Conservation (phyloP, 2,329 filamentous ascomycete species). For the Cladosporium oxysporum region DNA sequence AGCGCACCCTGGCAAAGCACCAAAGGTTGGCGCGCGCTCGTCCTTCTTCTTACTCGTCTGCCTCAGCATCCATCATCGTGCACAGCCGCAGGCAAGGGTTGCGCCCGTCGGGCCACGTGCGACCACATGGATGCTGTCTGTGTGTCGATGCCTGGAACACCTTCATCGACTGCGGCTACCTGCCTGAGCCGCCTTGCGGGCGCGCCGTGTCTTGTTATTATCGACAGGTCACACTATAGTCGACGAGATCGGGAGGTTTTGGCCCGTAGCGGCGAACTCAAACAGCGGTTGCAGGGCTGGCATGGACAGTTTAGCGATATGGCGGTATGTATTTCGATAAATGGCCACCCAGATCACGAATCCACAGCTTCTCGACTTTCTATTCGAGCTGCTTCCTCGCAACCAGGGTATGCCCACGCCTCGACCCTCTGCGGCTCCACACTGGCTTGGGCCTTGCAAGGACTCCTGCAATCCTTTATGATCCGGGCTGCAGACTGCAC, state of each 20-base stretch:
- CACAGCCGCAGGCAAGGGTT: slow-evolving; percentile 14
- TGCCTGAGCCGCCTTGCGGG: slow-evolving; percentile 4
- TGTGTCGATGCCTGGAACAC: slow-evolving; percentile 8
- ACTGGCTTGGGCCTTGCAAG: slow-evolving; percentile 2
- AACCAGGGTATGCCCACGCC: not conserved
- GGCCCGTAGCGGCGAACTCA: slow-evolving; percentile 18
- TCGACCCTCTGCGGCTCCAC: slow-evolving; percentile 10
- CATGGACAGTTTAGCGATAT: not conserved
- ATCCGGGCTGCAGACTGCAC: slow-evolving; percentile 1
- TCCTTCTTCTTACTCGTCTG: not conserved
- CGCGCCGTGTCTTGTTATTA: slow-evolving; percentile 11
- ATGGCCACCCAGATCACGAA: slow-evolving; percentile 3
- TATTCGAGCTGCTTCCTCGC: not conserved
- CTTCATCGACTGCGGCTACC: slow-evolving; percentile 3
- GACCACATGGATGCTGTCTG: slow-evolving; percentile 14
- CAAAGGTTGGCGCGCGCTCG: not conserved
- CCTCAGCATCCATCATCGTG: slow-evolving; percentile 1
- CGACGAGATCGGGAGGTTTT: not conserved
- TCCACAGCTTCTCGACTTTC: slow-evolving; percentile 9
- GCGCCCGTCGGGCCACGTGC: slow-evolving; percentile 11
- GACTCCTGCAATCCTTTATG: slow-evolving; percentile 10
- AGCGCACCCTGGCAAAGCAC: slow-evolving; percentile 2
- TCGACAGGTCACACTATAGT: slow-evolving; percentile 14
- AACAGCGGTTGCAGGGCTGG: slow-evolving; percentile 4
- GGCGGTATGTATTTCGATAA: slow-evolving; percentile 4